phyloP scores from a whole-genome alignment of 148 eudicot species.

The Rhododendron molle region DNA sequence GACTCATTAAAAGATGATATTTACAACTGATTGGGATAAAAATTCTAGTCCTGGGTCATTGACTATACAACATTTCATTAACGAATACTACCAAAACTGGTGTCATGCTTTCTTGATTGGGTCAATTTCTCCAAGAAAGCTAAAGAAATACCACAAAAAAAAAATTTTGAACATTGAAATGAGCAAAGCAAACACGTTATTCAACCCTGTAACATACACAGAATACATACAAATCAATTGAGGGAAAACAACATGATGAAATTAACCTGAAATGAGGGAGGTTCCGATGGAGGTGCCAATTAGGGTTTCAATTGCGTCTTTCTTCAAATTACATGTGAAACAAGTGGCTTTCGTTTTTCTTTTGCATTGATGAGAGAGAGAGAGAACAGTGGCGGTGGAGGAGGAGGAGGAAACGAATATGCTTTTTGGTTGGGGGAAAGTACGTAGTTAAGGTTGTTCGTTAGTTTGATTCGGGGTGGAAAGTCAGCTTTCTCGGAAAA shows the following conservation, averaged over 20 bases:
- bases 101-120: background rate
- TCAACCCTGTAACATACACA: background rate
- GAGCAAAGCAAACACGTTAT: background rate
- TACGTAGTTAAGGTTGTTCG: background rate
- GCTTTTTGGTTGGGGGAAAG: background rate
- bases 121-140: slow-evolving; percentile 3
- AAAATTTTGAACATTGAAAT: background rate
- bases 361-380: background rate
- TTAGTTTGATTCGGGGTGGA: too few species aligned
- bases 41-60: background rate
- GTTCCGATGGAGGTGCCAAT: background rate
- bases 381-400: background rate
- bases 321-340: background rate
- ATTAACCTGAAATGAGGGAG: background rate
- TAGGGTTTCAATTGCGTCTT: background rate
- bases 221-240: background rate
- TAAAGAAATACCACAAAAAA: background rate
- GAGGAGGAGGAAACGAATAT: background rate
- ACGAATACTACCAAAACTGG: background rate
- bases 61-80: background rate
- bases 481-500: too few species aligned
- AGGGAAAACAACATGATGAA: background rate
- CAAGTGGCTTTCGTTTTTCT: background rate
- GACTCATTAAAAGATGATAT: background rate
- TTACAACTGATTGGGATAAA: background rate